Evolutionary conservation across 1,284 basidiomycete species (phyloP).

Genomic region (Termitomyces sp.): DNA sequence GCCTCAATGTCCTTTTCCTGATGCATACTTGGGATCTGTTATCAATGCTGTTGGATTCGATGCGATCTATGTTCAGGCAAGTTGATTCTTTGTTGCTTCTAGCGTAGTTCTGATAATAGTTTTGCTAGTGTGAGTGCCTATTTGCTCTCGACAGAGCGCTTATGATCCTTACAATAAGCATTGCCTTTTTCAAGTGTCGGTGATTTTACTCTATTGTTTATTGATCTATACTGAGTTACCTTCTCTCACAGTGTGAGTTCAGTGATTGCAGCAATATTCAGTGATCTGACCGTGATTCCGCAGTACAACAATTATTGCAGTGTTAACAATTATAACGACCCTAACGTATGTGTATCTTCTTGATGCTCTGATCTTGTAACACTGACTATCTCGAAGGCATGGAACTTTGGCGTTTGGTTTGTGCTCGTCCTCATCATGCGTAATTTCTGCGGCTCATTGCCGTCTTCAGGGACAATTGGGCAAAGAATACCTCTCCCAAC

Average conservation of each 20-base stretch:
- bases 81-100: constrained; percentile 1
- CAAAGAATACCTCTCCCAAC: constrained; percentile 53
- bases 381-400: constrained; percentile 29
- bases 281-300: neutral
- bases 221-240: neutral
- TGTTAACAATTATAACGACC: constrained; percentile 36
- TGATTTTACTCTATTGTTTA: neutral
- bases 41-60: constrained; percentile 56
- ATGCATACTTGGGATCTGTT: constrained; percentile 49
- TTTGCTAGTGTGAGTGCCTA: constrained; percentile 7
- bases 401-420: constrained; percentile 50
- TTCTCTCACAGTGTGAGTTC: constrained; percentile 14
- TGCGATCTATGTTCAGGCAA: constrained; percentile 55
- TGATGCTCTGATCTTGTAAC: neutral
- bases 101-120: neutral
- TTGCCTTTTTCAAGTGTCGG: constrained; percentile 5
- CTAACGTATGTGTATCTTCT: constrained; percentile 28
- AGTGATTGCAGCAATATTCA: neutral
- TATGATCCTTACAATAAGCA: neutral
- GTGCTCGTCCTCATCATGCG: neutral
- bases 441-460: neutral
- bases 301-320: constrained; percentile 51
- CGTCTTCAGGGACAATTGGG: constrained; percentile 54
- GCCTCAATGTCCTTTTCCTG: constrained; percentile 66
- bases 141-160: neutral